Base-by-base conservation (phyloP, 805 yeast genomes). In the Starmerella asiatica region DNA sequence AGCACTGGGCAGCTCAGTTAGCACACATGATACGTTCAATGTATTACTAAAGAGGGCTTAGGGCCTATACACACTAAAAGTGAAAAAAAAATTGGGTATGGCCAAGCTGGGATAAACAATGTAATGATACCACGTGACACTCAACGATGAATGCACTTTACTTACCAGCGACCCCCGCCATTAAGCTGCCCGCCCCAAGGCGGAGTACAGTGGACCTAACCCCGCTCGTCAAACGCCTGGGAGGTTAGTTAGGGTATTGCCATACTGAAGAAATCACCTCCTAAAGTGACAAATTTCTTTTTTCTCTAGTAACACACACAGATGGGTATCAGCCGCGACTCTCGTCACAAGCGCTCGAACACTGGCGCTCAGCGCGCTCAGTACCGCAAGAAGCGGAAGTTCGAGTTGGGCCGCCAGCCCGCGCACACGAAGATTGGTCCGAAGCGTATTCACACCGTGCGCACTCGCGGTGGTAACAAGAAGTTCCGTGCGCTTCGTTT, bases 311-410 rank as follows among this genome's bases (percentile, higher is more conserved):
- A n/a, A 30, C 45, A 23, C 37, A 36, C 80, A 69, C 69, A 39
- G 31, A 88, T 88, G 98, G 97, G 98, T 86, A 88, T 88, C 81
- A 85, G 97, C 72, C 88, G 98, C 78, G 97, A 91, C 78, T 88
- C 98, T 71, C 95, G 96, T 75, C 98, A 91, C 86, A 88, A 88
- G 83, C 93, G 98, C 73, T 73, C 96, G 63, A 94, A 93, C 71
- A 86, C 98, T 66, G 98, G 98, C 81, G 98, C 98, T 69, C 86
- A 85, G 74, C 85, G 96, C 73, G 97, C 97, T 71, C 94, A 85
- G 73, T 83, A 79, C 94, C 88, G 97, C 84, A 88, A 88, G 88
- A 88, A 88, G 94, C 78, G 98, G 79, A 91, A 88, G 93, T 88
- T 91, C 67, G 98, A 88, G 75, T 79, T 82, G 69, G 98, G 98